These are phyloP conservation scores for Melaleuca quinquenervia DNA, from an alignment of 345 rosid species.

Conservation along the genomic window DNA sequence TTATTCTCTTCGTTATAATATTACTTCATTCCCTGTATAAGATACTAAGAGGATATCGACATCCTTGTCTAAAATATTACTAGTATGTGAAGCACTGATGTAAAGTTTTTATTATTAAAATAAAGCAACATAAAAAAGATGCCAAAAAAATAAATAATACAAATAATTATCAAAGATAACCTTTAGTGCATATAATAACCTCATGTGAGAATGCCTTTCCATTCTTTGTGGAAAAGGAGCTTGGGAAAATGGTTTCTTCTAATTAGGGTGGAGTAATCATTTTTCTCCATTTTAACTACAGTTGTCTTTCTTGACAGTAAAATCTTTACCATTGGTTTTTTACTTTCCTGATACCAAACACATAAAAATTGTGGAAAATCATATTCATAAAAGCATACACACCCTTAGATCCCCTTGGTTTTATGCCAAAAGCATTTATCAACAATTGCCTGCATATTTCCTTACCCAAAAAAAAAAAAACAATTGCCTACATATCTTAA, in stretches of 20 bases:
- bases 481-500: neutral
- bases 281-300: neutral
- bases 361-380: neutral
- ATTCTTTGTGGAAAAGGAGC: neutral
- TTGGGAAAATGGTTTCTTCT: neutral
- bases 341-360: neutral
- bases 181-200: neutral
- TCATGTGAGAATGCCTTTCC: neutral
- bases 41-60: neutral
- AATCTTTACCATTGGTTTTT: neutral
- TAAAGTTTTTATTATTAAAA: neutral
- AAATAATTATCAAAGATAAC: neutral
- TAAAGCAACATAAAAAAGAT: neutral
- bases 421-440: neutral
- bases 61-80: neutral
- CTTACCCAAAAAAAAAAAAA: too few relatives aligned
- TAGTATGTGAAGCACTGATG: neutral
- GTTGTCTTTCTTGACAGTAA: neutral
- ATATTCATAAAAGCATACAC: neutral
- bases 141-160: neutral
- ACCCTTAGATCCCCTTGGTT: neutral
- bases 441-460: neutral
- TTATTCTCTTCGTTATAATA: neutral
- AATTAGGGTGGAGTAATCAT: neutral
- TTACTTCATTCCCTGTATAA: neutral